Conservation (phyloP, 1,139 yeast genomes). For the Candida tunisiensis region DNA sequence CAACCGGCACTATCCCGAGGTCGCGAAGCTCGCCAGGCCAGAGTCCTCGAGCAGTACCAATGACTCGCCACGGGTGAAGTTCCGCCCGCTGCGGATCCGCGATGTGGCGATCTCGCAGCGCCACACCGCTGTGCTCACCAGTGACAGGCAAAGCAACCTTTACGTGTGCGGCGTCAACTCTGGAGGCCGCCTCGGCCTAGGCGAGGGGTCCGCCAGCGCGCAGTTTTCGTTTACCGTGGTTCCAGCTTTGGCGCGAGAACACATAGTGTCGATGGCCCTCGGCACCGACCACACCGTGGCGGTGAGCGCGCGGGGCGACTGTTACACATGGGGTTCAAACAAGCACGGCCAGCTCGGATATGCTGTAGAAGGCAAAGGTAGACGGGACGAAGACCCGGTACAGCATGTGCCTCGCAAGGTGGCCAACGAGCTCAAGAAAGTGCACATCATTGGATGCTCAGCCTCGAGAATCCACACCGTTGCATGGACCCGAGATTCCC, state of each 20-base stretch:
- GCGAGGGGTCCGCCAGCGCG: slow-evolving; percentile 6
- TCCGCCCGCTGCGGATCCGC: slow-evolving; percentile 21
- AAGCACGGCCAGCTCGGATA: slow-evolving; percentile 47
- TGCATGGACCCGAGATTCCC: slow-evolving; percentile 33
- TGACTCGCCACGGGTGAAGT: slow-evolving; percentile 7
- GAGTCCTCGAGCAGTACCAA: slow-evolving; percentile 1
- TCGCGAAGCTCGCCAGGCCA: slow-evolving; percentile 13
- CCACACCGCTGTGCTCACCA: slow-evolving; percentile 46
- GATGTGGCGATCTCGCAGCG: slow-evolving; percentile 41
- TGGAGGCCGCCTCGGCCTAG: slow-evolving; percentile 56
- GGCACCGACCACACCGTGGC: slow-evolving; percentile 56
- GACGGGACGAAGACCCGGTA: slow-evolving; percentile 20
- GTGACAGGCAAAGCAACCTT: slow-evolving; percentile 28
- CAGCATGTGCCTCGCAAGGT: slow-evolving; percentile 35
- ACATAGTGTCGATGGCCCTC: slow-evolving; percentile 28
- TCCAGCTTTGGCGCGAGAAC: slow-evolving; percentile 18
- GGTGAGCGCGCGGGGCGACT: slow-evolving; percentile 31
- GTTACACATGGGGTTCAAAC: slow-evolving; percentile 73
- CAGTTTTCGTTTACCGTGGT: slow-evolving; percentile 23
- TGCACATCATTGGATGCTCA: slow-evolving; percentile 32
- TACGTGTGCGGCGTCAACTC: slow-evolving; percentile 53
- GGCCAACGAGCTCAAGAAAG: slow-evolving; percentile 27
- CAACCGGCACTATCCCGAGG: slow-evolving; percentile 27
- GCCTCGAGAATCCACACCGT: slow-evolving; percentile 64
- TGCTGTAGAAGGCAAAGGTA: no score